Conservation (phyloP, 352 stramenopile genomes). For the Pythium grandisporangium region DNA sequence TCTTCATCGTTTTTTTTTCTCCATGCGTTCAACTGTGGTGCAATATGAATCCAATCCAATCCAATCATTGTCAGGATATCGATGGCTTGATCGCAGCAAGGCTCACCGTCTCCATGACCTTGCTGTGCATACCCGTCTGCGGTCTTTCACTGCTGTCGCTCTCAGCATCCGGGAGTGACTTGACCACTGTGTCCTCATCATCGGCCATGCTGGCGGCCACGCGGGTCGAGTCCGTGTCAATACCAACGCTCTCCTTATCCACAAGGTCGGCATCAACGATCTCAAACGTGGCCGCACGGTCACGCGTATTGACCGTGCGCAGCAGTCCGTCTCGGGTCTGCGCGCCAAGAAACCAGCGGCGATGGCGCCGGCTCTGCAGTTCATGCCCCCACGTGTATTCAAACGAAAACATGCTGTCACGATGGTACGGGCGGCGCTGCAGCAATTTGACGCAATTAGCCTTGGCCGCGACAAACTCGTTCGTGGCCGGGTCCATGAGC, state of each 20-base stretch:
- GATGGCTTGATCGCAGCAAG: too few relatives aligned
- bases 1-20: too few relatives aligned
- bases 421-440: constrained; percentile 29
- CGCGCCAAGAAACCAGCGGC: constrained; percentile 59
- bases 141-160: too few relatives aligned
- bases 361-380: constrained; percentile 55
- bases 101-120: too few relatives aligned
- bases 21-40: too few relatives aligned
- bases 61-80: too few relatives aligned
- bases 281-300: constrained; percentile 42
- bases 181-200: too few relatives aligned
- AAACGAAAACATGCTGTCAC: constrained; percentile 57
- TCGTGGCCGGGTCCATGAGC: constrained; percentile 27
- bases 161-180: too few relatives aligned
- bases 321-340: constrained; percentile 57
- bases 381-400: constrained; percentile 57
- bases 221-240: constrained; percentile 11
- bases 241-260: constrained; percentile 25
- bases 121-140: too few relatives aligned
- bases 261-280: constrained; percentile 52
- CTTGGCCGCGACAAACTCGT: constrained; percentile 40
- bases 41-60: too few relatives aligned
- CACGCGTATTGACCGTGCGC: constrained; percentile 46
- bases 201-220: background rate
- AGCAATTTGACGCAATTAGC: constrained; percentile 44